These are phyloP conservation scores for Sanghuangporus baumii DNA, from an alignment of 1,284 basidiomycete genomes.

Conservation along the genomic window DNA sequence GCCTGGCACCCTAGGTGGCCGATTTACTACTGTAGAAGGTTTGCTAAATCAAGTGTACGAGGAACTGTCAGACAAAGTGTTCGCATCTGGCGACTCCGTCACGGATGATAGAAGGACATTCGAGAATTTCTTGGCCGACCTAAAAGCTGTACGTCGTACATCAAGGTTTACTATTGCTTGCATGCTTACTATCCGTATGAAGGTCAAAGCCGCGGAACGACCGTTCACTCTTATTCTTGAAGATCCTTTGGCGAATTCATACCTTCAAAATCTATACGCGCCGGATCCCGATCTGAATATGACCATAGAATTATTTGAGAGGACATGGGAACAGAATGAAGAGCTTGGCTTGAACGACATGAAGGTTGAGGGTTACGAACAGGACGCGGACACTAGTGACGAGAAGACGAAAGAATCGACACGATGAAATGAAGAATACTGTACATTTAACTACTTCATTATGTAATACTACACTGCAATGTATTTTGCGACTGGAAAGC, in stretches of 20 bases:
- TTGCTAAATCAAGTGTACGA: conserved; percentile 94
- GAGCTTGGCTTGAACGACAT: conserved; percentile 97
- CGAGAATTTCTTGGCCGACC: conserved; percentile 69
- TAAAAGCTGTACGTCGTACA: conserved; percentile 62
- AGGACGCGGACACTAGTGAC: background rate
- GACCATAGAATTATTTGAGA: conserved; percentile 78
- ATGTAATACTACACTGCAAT: background rate
- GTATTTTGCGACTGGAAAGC: too few species aligned
- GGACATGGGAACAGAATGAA: conserved; percentile 91
- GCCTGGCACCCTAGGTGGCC: conserved; percentile 94
- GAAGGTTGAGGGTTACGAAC: conserved; percentile 81
- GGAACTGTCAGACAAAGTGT: conserved; percentile 89
- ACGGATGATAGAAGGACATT: conserved; percentile 53
- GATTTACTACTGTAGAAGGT: conserved; percentile 97
- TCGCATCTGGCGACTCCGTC: conserved; percentile 70
- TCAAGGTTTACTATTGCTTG: background rate
- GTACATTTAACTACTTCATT: background rate
- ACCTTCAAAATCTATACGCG: conserved; percentile 93
- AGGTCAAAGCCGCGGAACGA: conserved; percentile 72
- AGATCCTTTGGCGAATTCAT: conserved; percentile 94
- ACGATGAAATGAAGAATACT: background rate
- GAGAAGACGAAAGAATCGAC: background rate
- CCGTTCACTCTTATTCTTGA: conserved; percentile 93
- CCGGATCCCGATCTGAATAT: conserved; percentile 92
- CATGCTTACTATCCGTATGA: background rate